phyloP scores from a whole-genome alignment of 305 asterid species.

The Fraxinus dipetala region DNA sequence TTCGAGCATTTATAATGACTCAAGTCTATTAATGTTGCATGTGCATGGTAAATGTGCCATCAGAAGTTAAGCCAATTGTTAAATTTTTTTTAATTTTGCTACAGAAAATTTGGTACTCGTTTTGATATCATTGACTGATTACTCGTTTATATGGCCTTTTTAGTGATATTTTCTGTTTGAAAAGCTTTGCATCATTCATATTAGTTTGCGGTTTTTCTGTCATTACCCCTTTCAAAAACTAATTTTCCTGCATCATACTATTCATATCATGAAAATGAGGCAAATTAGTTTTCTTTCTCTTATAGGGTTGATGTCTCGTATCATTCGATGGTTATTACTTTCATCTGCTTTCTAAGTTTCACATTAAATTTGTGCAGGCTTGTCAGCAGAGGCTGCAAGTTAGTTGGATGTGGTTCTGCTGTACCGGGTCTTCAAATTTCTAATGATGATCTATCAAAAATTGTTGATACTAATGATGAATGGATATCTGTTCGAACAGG shows the following conservation, averaged over 20 bases:
- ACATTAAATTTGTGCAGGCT: conserved; percentile 36
- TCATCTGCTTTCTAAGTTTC: conserved; percentile 15
- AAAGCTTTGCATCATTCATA: neutral
- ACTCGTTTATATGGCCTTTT: neutral
- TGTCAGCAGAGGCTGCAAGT: conserved; percentile 75
- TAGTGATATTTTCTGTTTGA: neutral
- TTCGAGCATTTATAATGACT: neutral
- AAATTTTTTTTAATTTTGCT: neutral
- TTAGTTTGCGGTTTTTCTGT: neutral
- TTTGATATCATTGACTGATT: neutral
- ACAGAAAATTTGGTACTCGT: neutral
- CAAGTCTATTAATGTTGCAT: neutral
- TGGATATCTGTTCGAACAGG: conserved; percentile 96
- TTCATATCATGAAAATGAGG: neutral
- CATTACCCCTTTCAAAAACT: neutral
- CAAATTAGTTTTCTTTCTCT: neutral
- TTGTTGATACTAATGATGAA: conserved; percentile 85
- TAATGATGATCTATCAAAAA: conserved; percentile 71
- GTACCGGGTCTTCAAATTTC: conserved; percentile 77
- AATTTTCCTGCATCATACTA: neutral
- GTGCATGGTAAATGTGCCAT: neutral
- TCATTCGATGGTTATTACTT: conserved; percentile 5
- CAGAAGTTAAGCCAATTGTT: neutral
- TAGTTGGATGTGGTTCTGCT: conserved; percentile 92
- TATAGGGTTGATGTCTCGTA: neutral